phyloP scores from a whole-genome alignment of 257 asterid species.

The Ehretia macrophylla region DNA sequence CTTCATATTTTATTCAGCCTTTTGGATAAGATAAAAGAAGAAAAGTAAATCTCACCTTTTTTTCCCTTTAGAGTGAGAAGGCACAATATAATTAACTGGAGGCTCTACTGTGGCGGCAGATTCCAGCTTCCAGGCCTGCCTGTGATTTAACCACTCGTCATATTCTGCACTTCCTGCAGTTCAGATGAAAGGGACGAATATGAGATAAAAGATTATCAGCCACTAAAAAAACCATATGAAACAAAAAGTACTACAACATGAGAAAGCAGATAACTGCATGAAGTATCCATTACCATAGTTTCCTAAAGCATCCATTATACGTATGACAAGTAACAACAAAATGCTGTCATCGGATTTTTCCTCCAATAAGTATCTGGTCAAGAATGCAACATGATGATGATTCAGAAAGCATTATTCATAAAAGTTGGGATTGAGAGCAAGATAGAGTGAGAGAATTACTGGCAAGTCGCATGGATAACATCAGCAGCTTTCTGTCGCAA shows the following conservation, averaged over 20 bases:
- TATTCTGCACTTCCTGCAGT: conserved; percentile 88
- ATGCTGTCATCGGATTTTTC: conserved; percentile 98
- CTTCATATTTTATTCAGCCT: conserved; percentile 13
- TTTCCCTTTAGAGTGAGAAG: conserved; percentile 92
- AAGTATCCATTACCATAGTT: conserved; percentile 64
- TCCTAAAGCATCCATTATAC: conserved; percentile 87
- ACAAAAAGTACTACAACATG: not conserved
- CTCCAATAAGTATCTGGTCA: conserved; percentile 77
- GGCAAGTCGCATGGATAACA: conserved; percentile 80
- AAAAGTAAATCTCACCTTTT: conserved; percentile 54
- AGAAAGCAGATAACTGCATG: conserved; percentile 5
- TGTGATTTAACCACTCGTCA: conserved; percentile 94
- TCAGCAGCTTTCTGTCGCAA: conserved; percentile 85
- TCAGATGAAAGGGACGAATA: conserved; percentile 16
- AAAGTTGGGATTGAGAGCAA: conserved; percentile 10
- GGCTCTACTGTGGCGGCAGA: conserved; percentile 92
- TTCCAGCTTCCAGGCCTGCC: conserved; percentile 95
- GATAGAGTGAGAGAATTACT: conserved; percentile 35
- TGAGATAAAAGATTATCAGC: not conserved
- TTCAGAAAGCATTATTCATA: conserved; percentile 19
- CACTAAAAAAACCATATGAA: not conserved
- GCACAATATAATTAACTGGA: conserved; percentile 70
- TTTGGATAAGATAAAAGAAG: conserved; percentile 5
- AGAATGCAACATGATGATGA: conserved; percentile 11
- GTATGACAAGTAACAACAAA: conserved; percentile 77